These are phyloP conservation scores for Collybia mongolica DNA, from an alignment of 768 basidiomycete genomes.

Conservation along the genomic window DNA sequence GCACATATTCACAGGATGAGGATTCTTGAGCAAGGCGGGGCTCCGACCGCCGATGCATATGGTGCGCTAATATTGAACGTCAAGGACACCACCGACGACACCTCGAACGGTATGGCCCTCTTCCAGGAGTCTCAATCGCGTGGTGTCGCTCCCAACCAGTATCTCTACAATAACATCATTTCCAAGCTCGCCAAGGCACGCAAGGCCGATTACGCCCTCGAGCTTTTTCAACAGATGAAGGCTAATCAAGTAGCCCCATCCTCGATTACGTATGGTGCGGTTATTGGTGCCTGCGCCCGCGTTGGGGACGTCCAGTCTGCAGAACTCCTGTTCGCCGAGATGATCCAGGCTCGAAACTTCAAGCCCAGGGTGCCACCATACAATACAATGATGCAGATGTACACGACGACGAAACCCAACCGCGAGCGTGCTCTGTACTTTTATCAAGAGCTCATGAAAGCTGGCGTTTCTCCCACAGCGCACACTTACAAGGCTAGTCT, in stretches of 20 bases:
- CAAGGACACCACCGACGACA: constrained; percentile 96
- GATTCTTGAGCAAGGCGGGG: constrained; percentile 72
- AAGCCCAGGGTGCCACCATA: constrained; percentile 90
- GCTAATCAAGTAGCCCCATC: constrained; percentile 56
- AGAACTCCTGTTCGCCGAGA: constrained; percentile 82
- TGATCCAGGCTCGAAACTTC: constrained; percentile 72
- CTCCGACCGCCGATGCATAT: constrained; percentile 88
- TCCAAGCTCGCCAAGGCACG: constrained; percentile 93
- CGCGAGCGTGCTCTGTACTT: constrained; percentile 75
- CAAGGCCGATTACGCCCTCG: constrained; percentile 86
- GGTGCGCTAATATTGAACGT: constrained; percentile 84
- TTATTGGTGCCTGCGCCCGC: constrained; percentile 91
- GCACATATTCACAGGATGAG: constrained; percentile 81
- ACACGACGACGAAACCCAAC: constrained; percentile 87
- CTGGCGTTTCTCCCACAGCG: constrained; percentile 69
- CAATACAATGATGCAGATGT: constrained; percentile 99
- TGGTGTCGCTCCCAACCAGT: constrained; percentile 76
- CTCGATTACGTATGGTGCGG: constrained; percentile 91
- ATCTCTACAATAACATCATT: constrained; percentile 96
- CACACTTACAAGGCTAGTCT: constrained; percentile 89
- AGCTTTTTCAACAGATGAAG: constrained; percentile 90
- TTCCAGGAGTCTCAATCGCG: constrained; percentile 75
- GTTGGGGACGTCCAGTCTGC: constrained; percentile 87
- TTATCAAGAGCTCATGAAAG: constrained; percentile 61
- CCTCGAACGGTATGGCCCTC: constrained; percentile 79